Evolutionary conservation across 352 stramenopile genomes (phyloP), one percentile per base, ranked within the genome.

Genomic region (Globisporangium spinosum): DNA sequence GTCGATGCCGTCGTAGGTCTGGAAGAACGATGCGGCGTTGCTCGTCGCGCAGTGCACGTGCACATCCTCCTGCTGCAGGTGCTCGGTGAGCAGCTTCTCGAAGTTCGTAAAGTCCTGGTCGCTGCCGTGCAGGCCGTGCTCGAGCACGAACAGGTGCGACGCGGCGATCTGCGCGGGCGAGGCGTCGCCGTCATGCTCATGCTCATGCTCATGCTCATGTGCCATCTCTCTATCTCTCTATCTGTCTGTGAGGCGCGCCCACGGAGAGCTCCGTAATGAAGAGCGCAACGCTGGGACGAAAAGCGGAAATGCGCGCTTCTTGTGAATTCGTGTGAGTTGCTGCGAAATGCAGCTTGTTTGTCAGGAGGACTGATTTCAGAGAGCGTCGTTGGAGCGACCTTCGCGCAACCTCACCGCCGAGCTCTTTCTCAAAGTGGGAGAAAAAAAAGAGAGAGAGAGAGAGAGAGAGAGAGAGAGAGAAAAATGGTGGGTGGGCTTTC

Each of bases 1-100:
- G 53, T 95, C 87, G 17, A 95, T 82, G 29, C 87, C 87, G 58
- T 95, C 87, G 69, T 88, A 91, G 29, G 87, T 95, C 69, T 84
- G 79, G 70, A 90, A 91, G 49, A 91, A 80, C 13, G 72, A 75
- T 17, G 70, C 69, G 56, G 74, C 79, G 58, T 93, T 95, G 70
- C 78, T 71, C 53, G 71, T 73, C 1, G 74, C 73, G 12, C 74
- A 56, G 67, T 91, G 72, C 58, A 87, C 63, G 43, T 80, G 77
- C 62, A 94, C 64, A 12, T 85, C 73, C 51, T 83, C 74, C 0
- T 73, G 43, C 1, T 69, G 67, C 49, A 91, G 79, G 23, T 87
- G 76, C 45, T 79, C 40, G n/a, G 61, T 40, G 43, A 94, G 78
- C 22, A 91, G 78, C 57, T 70, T 61, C 56, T 78, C 69, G 62